Percentiles rank a stretch among this genome's conserved stretches.
Conservation (phyloP, 2,329 filamentous ascomycete genomes). For the Colletotrichum sp. region DNA sequence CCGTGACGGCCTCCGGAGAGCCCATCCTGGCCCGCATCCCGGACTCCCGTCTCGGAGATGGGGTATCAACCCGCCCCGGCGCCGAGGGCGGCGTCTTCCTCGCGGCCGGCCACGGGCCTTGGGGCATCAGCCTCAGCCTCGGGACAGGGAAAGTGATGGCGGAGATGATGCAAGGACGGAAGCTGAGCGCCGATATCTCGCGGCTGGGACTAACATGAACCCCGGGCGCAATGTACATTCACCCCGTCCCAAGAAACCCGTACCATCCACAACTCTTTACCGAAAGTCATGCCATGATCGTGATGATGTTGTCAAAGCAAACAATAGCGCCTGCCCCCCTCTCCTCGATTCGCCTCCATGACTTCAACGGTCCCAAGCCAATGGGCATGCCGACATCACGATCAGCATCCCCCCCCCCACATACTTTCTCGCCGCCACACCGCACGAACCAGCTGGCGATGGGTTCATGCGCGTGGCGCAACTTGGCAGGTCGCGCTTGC, state of each 20-base stretch:
- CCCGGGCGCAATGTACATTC: not conserved
- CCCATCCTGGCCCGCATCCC: conserved; percentile 67
- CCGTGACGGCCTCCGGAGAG: conserved; percentile 66
- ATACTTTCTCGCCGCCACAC: not conserved
- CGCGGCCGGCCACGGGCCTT: conserved; percentile 76
- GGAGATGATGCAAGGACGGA: conserved; percentile 69
- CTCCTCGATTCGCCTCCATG: not conserved
- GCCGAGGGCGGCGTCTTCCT: conserved; percentile 70
- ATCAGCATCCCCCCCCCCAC: not conserved
- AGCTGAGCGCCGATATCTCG: conserved; percentile 64
- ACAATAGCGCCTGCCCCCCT: not conserved
- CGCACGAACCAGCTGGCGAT: not conserved
- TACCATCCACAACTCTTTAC: not conserved
- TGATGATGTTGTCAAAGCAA: not conserved
- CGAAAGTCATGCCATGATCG: not conserved
- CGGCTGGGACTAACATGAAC: conserved; percentile 39
- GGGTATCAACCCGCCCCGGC: conserved; percentile 44
- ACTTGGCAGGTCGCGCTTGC: not conserved
- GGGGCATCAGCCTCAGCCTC: conserved; percentile 70
- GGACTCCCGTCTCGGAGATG: conserved; percentile 59
- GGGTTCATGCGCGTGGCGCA: not conserved
- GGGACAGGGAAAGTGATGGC: conserved; percentile 75
- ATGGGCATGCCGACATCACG: not conserved
- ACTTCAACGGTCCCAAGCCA: not conserved
- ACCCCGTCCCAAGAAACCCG: not conserved